Evolutionary conservation across 129 eudicot genomes (phyloP), one percentile per base, ranked within the genome.

Genomic region (Gnaphalium uliginosum): DNA sequence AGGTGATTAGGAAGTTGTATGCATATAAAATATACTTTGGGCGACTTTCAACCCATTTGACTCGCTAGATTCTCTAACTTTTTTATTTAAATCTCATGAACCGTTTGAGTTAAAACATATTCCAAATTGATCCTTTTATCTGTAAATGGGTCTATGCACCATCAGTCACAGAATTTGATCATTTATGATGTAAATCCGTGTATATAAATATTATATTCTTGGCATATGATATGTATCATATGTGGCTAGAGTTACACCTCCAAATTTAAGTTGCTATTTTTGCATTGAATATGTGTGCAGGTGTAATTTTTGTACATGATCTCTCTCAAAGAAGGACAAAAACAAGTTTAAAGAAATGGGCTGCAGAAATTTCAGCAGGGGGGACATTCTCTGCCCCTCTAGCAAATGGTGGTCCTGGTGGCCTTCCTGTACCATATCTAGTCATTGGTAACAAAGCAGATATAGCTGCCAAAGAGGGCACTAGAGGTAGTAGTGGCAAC

Each of bases 371-470:
- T 66, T 85, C 97, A 65, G 84, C 89, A 61, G 79, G 81, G 8
- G 97, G 99, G 66, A 89, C 99, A 14, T 94, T 94, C 65, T 91
- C 97, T 23, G 99, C 96, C 24, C 97, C 99, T 48, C 76, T 94
- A 68, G 86, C 92, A 33, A 88, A 93, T 30, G 97, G 86, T 8
- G 99, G 99, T 32, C 99, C 97, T 15, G 96, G 93, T 68, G 98
- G 98, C 59, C 97, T 94, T 39, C 97, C 96, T 50, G 94, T 94
- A 23, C 98, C 98, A 22, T 94, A 48, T 66, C 85, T 94, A 69
- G 99, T 94, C 18, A 81, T 94, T 74, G 96, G 97, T 57, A 94
- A 94, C 90, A 94, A 94, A 86, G 99, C 93, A 81, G 99, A 94
- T 80, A 77, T 94, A 75, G 92, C 94, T 64, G 79, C 97, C 71